These are phyloP conservation scores for Pluteus cervinus DNA, from an alignment of 768 basidiomycete genomes.

Conservation along the genomic window DNA sequence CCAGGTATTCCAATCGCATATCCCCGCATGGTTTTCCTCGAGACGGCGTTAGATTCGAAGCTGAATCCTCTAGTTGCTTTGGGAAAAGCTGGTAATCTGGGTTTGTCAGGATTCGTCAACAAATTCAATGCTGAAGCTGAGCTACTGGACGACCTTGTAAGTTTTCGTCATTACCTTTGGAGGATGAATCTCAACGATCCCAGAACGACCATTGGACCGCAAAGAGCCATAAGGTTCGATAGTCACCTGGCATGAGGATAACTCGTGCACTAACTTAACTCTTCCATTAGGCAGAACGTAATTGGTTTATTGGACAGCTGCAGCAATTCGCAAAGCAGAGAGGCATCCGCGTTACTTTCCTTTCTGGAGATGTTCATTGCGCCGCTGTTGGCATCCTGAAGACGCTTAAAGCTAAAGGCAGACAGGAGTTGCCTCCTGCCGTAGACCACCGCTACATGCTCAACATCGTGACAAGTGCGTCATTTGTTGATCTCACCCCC, in stretches of 20 bases:
- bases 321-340: conserved; percentile 65
- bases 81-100: conserved; percentile 59
- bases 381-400: conserved; percentile 78
- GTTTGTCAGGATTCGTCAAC: conserved; percentile 76
- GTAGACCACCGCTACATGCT: conserved; percentile 86
- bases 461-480: conserved; percentile 75
- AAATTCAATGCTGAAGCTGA: conserved; percentile 93
- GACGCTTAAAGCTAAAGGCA: conserved; percentile 50
- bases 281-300: conserved; percentile 64
- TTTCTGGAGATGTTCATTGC: conserved; percentile 93
- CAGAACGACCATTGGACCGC: conserved; percentile 94
- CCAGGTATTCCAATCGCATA: conserved; percentile 81
- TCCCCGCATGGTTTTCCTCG: conserved; percentile 90
- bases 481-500: neutral
- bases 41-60: conserved; percentile 69
- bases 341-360: conserved; percentile 71
- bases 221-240: conserved; percentile 60
- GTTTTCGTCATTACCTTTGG: conserved; percentile 11
- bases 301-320: conserved; percentile 76
- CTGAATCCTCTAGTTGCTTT: conserved; percentile 80
- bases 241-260: neutral
- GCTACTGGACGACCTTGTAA: conserved; percentile 84
- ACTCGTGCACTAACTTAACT: conserved; percentile 4
- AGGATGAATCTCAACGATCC: neutral
- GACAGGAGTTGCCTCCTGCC: conserved; percentile 40